Conservation (phyloP, 192 early-diverging fungal genomes). For the Backusella psychrophila region DNA sequence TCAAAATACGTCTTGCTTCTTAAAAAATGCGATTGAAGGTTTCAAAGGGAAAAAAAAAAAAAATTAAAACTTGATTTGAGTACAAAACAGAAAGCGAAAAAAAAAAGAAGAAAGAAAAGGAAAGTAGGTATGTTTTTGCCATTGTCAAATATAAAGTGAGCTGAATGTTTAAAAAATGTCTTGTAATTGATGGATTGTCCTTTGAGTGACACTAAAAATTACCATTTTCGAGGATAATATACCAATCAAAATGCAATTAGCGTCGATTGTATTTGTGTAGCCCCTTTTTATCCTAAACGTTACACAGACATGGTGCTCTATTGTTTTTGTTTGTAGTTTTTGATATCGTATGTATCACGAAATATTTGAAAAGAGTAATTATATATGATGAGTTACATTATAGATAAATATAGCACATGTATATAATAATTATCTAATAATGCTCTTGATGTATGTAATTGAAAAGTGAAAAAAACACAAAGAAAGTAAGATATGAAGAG, state of each 20-base stretch:
- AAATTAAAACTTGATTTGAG: not conserved
- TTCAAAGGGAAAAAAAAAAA: not conserved
- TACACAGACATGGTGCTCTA: not conserved
- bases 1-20: not conserved
- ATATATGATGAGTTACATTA: slow-evolving; percentile 1
- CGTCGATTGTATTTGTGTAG: not conserved
- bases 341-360: not conserved
- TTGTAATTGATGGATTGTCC: not conserved
- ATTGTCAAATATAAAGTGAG: not conserved
- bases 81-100: not conserved
- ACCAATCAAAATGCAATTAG: not conserved
- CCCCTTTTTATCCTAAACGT: not conserved
- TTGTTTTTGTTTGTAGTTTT: not conserved
- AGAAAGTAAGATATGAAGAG: not conserved
- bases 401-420: not conserved
- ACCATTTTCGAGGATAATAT: not conserved
- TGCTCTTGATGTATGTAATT: not conserved
- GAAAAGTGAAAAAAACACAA: not conserved
- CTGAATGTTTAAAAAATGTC: not conserved
- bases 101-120: not conserved
- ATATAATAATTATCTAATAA: not conserved
- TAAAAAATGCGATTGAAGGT: not conserved
- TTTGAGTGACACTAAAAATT: slow-evolving; percentile 3
- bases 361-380: not conserved
- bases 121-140: not conserved